Base-by-base conservation (phyloP, 208 protist species). In the Trypanosoma lewisi region DNA sequence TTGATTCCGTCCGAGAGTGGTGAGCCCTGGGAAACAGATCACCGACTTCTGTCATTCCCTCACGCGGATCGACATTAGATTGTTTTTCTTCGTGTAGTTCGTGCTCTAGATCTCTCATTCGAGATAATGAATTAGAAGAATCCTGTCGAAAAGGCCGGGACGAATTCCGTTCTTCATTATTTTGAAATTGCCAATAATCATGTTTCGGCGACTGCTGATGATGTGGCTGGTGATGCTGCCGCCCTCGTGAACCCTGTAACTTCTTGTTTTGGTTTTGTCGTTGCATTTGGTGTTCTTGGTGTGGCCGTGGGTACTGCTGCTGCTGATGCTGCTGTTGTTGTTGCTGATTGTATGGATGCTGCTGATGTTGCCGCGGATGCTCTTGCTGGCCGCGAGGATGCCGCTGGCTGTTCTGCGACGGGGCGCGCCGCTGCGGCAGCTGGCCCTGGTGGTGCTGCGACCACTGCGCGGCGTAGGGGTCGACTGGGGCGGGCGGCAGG, bases 311-410 rank as follows among this genome's bases (percentile, higher is more conserved):
- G 19, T 59, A 33, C 48, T 65, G 27, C 37, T 41, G 30, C 45
- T 36, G 63, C 37, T 36, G 54, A 17, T 62, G 65, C 19, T 58
- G 55, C 30, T 50, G 69, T 39, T 23, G 48, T 6, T 61, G 70
- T 25, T 63, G 45, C 28, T 57, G 57, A 27, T 70, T 44, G 12
- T 57, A 17, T 0, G 48, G 19, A 36, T 65, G 48, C 2, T 52
- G 56, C 34, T 64, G 27, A 16, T 48, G 27, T 19, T 65, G 45
- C 45, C 59, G 48, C 2, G 39, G 56, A 49, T 64, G 27, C 7
- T 48, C 16, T 19, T 65, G 45, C 31, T 63, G 45, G n/a, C 16
- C 36, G 17, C 30, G 30, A 31, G 31, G 16, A 14, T 41, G 28
- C 16, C 0, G 41, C 23, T 51, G 49, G 27, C n/a, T 61, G n/a